Evolutionary conservation across 768 basidiomycete species (phyloP).

Genomic region (Boletus rubescentipes): DNA sequence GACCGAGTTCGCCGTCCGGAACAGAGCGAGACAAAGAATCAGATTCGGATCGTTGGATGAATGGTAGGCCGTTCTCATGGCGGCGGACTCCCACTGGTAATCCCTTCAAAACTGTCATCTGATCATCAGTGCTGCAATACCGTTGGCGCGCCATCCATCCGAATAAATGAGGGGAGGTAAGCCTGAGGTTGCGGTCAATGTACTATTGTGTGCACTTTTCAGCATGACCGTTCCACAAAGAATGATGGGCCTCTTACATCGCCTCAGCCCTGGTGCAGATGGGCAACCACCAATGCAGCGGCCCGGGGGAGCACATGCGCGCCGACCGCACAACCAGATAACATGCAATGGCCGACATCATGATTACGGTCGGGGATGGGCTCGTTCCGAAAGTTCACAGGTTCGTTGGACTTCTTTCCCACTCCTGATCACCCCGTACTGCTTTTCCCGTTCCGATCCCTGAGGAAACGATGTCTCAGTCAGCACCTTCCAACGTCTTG

Average conservation of each 20-base stretch:
- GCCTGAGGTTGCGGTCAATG: background rate
- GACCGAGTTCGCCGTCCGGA: constrained; percentile 7
- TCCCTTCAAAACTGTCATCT: background rate
- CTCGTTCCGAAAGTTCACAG: background rate
- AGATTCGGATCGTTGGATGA: background rate
- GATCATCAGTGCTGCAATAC: background rate
- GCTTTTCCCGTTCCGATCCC: background rate
- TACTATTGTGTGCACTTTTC: background rate
- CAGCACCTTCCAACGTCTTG: too few species aligned
- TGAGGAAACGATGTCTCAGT: too few species aligned
- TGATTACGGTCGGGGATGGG: background rate
- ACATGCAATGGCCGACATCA: too few species aligned
- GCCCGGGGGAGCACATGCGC: too few species aligned
- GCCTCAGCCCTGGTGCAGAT: too few species aligned
- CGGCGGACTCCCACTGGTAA: background rate
- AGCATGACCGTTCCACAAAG: background rate
- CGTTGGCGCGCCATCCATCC: background rate
- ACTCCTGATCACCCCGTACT: background rate
- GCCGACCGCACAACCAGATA: background rate
- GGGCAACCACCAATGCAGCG: background rate
- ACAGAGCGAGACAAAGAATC: constrained; percentile 7
- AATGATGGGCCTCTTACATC: background rate
- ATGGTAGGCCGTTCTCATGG: background rate
- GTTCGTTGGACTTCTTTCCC: background rate
- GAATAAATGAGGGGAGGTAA: too few species aligned